Percentiles rank a stretch among this genome's conserved stretches.
These are phyloP conservation scores for Naematelia aurantialba DNA, from an alignment of 768 basidiomycete genomes.

Conservation along the genomic window DNA sequence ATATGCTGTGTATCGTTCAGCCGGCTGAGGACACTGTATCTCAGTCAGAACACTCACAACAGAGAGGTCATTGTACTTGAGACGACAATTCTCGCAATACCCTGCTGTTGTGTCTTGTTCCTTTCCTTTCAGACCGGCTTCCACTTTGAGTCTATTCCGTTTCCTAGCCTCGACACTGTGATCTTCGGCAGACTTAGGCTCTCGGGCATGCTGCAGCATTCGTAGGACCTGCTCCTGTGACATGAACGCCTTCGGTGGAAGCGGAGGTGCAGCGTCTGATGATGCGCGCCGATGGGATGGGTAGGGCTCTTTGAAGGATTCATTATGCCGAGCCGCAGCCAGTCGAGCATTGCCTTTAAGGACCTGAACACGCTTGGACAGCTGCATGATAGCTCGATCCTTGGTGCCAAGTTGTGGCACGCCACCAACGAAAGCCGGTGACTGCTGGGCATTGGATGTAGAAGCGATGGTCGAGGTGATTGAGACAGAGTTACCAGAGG, in stretches of 20 bases:
- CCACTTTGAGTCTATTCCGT: constrained; percentile 39
- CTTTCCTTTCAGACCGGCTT: constrained; percentile 28
- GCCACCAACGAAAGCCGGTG: constrained; percentile 24
- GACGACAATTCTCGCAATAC: constrained; percentile 93
- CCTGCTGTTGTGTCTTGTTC: constrained; percentile 64
- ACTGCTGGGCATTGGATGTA: constrained; percentile 45
- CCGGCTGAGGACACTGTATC: constrained; percentile 6
- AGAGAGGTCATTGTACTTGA: constrained; percentile 83
- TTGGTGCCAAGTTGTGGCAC: constrained; percentile 19
- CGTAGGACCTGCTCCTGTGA: constrained; percentile 37
- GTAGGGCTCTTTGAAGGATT: not conserved
- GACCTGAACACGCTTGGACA: constrained; percentile 49
- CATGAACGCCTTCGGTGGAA: constrained; percentile 23
- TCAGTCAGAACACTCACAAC: constrained; percentile 57
- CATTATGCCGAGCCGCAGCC: constrained; percentile 8
- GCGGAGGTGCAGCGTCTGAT: not conserved
- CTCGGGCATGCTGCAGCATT: constrained; percentile 34
- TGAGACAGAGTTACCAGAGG: constrained; percentile 90
- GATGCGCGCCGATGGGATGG: constrained; percentile 5
- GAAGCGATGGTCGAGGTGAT: constrained; percentile 89
- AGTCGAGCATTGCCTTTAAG: constrained; percentile 43
- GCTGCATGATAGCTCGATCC: constrained; percentile 43
- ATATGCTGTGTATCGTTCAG: constrained; percentile 60
- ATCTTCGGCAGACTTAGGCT: constrained; percentile 19
- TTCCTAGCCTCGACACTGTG: constrained; percentile 25